Base-by-base conservation (phyloP, 2,329 filamentous ascomycete species). In the Cladosporium sp. region DNA sequence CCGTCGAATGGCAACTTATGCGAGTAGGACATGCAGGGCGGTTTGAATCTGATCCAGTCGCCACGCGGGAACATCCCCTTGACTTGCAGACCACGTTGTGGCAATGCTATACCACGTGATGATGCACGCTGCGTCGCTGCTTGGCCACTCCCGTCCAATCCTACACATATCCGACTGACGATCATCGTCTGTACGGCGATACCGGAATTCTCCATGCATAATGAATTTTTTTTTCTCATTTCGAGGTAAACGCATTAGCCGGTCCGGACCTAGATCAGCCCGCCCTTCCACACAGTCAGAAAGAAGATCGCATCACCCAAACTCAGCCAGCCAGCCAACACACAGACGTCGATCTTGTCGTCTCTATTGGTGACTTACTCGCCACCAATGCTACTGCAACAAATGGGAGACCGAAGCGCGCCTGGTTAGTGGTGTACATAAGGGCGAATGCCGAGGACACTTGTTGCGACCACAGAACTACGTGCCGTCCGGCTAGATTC, bases 31-130 rank as follows among this genome's bases (percentile, higher is more conserved):
- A 53, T 29, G 50, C 50, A 53, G 50, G 50, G 50, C 28, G 14
- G 16, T 29, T 53, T 31, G 18, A 16, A 53, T 53, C 28, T 21
- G 28, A n/a, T 44, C 37, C 50, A n/a, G 26, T 53, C 50, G 50
- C 50, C 50, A 53, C 50, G 28, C 50, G 50, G n/a, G 28, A 28
- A 53, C 50, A n/a, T 28, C 50, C 28, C 50, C 50, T 53, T 53
- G 16, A 53, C 50, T 53, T 18, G 50, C 50, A 31, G 28, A 10
- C 26, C 50, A 53, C 50, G 50, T 53, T 53, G 31, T 29, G 26
- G 16, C 18, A 18, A 53, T 53, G 26, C 50, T n/a, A 11, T 12
- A 31, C 50, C 50, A 53, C 50, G 50, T 53, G 50, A 53, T 8
- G 50, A 53, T 29, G 50, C 28, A 5, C 50, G 18, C 18, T 18